Base-by-base conservation (phyloP, 2,329 filamentous ascomycete species). In the Phaeoacremonium minimum region DNA sequence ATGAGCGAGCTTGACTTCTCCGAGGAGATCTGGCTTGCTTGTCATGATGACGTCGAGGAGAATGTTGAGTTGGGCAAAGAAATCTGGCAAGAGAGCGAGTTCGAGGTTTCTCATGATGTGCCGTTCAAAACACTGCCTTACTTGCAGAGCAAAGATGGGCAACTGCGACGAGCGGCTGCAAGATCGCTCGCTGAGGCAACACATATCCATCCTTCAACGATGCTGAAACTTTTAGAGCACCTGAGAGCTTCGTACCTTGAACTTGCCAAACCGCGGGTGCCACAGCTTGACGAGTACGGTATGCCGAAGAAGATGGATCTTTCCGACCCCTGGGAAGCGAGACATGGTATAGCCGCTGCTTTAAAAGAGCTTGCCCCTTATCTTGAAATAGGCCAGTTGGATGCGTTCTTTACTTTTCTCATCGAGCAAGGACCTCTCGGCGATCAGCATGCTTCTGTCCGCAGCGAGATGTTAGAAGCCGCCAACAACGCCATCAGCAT, bases 51-150 rank as follows among this genome's bases (percentile, higher is more conserved):
- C 49, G 79, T 88, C 15, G 79, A 85, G 30, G 90, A 97, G 56
- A 97, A 97, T 50, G 76, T 75, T 7, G 87, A 89, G 31, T 70
- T 95, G 36, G 91, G 86, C 6, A 76, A 73, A 35, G 86, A 91
- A 11, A 95, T 98, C 22, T 98, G 93, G 93, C 88, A 95, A 52
- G 93, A 96, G 53, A 95, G 91, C 55, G 84, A 79, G 7, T 84
- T 97, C 42, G 66, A 83, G 41, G 65, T 91, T 11, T 74, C 77
- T 2, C 66, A 77, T 15, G 71, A 83, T 6, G 75, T 86, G 7
- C 79, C 86, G 7, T 58, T 71, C 39, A 76, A 73, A 48, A 82
- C 90, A 53, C 64, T 95, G 33, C 80, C 82, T 1, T 97, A 95
- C 55, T 67, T 97, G 9, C 77, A 87, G 47, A 87, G 80, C 47